Evolutionary conservation across 805 yeast genomes (phyloP).

Genomic region (Lachancea cidri): DNA sequence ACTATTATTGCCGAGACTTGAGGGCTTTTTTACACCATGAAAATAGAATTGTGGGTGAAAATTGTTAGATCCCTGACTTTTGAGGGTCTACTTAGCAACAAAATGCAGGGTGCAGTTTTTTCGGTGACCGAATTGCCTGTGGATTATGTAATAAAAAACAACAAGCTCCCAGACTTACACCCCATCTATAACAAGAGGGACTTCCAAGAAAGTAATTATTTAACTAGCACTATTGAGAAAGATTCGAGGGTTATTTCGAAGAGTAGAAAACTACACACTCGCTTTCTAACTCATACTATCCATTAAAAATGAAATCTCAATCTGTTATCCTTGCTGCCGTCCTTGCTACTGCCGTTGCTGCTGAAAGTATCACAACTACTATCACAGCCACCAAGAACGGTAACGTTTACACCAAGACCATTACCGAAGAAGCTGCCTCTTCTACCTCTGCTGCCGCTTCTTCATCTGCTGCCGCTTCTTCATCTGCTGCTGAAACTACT

Average conservation of each 20-base stretch:
- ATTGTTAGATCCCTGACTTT: not conserved
- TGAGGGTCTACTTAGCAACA: not conserved
- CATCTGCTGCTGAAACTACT: conserved; percentile 2
- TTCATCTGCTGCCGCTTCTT: not conserved
- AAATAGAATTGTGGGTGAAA: not conserved
- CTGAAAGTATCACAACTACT: conserved; percentile 3
- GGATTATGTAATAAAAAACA: not conserved
- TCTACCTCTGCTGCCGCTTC: not conserved
- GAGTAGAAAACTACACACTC: not conserved
- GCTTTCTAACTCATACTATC: not conserved
- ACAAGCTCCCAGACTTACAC: conserved; percentile 1
- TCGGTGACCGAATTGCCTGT: not conserved
- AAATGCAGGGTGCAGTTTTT: not conserved
- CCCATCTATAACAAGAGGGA: not conserved
- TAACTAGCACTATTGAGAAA: not conserved
- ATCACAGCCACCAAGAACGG: conserved; percentile 11
- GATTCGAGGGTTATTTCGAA: too few relatives aligned
- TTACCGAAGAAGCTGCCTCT: conserved; percentile 8
- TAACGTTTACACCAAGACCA: conserved; percentile 11
- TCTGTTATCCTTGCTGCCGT: conserved; percentile 2
- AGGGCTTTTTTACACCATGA: too few relatives aligned
- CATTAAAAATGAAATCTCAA: not conserved
- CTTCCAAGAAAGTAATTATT: not conserved
- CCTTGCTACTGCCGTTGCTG: not conserved
- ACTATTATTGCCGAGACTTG: too few relatives aligned